Evolutionary conservation across 305 asterid species (phyloP), one percentile per base, ranked within the genome.

Genomic region (Fraxinus platypoda): DNA sequence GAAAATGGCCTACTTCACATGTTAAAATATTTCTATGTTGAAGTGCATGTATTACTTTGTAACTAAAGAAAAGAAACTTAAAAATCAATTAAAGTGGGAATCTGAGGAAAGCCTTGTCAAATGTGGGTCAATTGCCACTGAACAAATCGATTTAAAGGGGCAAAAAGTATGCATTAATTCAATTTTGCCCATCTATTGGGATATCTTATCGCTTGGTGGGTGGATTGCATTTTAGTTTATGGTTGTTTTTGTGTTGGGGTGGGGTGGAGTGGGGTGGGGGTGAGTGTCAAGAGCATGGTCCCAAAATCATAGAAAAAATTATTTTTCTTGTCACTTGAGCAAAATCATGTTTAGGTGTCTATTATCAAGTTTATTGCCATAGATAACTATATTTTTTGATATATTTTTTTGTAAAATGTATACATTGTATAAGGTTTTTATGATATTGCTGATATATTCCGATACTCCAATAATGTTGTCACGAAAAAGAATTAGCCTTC

Each of bases 11-110:
- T 66, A 85, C 87, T 54, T 35, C 68, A 33, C 72, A 0, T 54
- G 72, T 30, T 34, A 64, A 49, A 30, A 54, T 79, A 17, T 33
- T 62, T 79, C 35, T 64, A 75, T 83, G 80, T 72, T 81, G 54
- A 74, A 77, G 81, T 84, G 87, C 83, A 46, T 71, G 72, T 71
- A 75, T 35, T 70, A 17, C 77, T 57, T 78, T 80, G 28, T 37
- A 26, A 28, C 83, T 52, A 78, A 79, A 86, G 64, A 80, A 80
- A 83, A 64, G 49, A 33, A 77, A 81, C 75, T 70, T 81, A 35
- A n/a, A n/a, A n/a, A 37, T 74, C 19, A 76, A 64, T 70, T 38
- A 54, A 82, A 80, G 87, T 86, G 88, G 89, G 88, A 88, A 87
- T 86, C 62, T 74, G 81, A 82, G 84, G 88, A 31, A 73, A 78